These are phyloP conservation scores for Knufia fluminis DNA, from an alignment of 2,329 filamentous ascomycete species.

Conservation along the genomic window DNA sequence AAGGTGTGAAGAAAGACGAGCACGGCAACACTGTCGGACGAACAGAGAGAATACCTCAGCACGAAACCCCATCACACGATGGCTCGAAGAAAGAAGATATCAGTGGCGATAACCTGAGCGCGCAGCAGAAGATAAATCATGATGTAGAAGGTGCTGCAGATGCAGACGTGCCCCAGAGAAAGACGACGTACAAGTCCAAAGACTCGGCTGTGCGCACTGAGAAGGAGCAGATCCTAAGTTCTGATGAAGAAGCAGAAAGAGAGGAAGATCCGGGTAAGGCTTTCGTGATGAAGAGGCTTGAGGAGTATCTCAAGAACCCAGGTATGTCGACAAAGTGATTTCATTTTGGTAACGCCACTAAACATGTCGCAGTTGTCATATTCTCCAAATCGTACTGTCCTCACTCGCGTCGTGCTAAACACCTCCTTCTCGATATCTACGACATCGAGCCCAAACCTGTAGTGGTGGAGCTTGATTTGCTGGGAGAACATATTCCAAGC, in stretches of 20 bases:
- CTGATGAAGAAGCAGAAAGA: conserved; percentile 15
- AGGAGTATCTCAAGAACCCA: conserved; percentile 73
- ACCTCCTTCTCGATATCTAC: conserved; percentile 75
- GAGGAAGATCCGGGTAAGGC: conserved; percentile 43
- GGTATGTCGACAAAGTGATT: conserved; percentile 46
- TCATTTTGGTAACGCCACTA: not conserved
- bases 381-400: conserved; percentile 95
- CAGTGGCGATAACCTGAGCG: not conserved
- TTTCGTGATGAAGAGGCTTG: conserved; percentile 61
- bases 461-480: conserved; percentile 82
- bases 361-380: conserved; percentile 63
- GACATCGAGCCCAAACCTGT: conserved; percentile 70
- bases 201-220: conserved; percentile 11
- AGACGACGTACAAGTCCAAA: conserved; percentile 41
- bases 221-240: conserved; percentile 4
- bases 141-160: conserved; percentile 39
- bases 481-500: conserved; percentile 32
- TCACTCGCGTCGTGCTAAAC: conserved; percentile 75
- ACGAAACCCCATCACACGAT: not conserved
- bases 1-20: not conserved
- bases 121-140: conserved; percentile 27
- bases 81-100: not conserved
- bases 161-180: conserved; percentile 46
- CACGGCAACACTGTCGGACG: not conserved
- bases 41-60: not conserved